These are phyloP conservation scores for Maudiozyma humilis DNA, from an alignment of 1,139 yeast genomes.

Conservation along the genomic window DNA sequence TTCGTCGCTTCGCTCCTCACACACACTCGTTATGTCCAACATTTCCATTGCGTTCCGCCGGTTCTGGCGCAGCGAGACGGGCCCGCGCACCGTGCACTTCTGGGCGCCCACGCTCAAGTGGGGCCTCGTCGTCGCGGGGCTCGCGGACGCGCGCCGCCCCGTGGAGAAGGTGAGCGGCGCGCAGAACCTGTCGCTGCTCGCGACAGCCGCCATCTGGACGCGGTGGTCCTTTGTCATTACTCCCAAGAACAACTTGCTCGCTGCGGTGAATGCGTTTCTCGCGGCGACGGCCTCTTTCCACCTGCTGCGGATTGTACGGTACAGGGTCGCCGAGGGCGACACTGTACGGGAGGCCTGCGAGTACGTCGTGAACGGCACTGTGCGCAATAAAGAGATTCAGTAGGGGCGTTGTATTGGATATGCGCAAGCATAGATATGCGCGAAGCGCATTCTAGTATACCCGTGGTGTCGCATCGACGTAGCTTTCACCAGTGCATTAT, in stretches of 20 bases:
- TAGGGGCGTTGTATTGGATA: not conserved
- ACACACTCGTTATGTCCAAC: slow-evolving; percentile 32
- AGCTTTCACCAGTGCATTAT: too few relatives aligned
- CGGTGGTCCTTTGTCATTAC: slow-evolving; percentile 93
- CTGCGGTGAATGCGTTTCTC: slow-evolving; percentile 87
- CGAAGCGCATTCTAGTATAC: not conserved
- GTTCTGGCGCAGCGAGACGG: slow-evolving; percentile 79
- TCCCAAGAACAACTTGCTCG: slow-evolving; percentile 81
- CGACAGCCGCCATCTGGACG: slow-evolving; percentile 95
- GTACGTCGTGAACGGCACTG: slow-evolving; percentile 48
- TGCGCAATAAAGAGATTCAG: too few relatives aligned
- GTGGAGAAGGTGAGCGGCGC: slow-evolving; percentile 89
- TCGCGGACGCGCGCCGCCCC: slow-evolving; percentile 79
- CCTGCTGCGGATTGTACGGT: slow-evolving; percentile 57
- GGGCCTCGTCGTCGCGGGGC: slow-evolving; percentile 86
- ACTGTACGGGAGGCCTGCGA: slow-evolving; percentile 44
- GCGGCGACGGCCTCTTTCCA: slow-evolving; percentile 88
- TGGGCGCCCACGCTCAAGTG: slow-evolving; percentile 60
- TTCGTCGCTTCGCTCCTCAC: too few relatives aligned
- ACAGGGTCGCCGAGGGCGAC: slow-evolving; percentile 49
- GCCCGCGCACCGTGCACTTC: slow-evolving; percentile 91
- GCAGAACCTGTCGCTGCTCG: slow-evolving; percentile 77
- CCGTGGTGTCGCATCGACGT: too few relatives aligned
- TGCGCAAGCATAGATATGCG: not conserved
- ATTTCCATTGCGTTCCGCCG: slow-evolving; percentile 42